A percentile compares a stretch with the other conserved stretches of the same genome.
Conservation (phyloP, 345 rosid species). For the Lagerstroemia speciosa region DNA sequence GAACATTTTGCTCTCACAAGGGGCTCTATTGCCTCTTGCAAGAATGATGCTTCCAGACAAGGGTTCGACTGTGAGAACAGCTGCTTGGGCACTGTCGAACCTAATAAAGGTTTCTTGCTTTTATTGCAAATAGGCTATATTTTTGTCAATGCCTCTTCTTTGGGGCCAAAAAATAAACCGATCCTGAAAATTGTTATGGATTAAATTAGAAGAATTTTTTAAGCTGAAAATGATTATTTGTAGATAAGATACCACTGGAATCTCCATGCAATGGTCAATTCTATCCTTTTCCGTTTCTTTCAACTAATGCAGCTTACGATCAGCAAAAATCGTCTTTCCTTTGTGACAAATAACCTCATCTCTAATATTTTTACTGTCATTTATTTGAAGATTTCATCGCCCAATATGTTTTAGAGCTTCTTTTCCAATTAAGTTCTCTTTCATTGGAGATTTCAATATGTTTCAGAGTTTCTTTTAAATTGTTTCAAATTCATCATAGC, state of each 20-base stretch:
- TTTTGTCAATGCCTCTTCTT: background rate
- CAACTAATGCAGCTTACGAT: background rate
- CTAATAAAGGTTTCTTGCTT: slow-evolving; percentile 64
- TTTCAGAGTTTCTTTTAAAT: background rate
- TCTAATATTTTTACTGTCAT: background rate
- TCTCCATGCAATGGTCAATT: background rate
- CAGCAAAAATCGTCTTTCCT: background rate
- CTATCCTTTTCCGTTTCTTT: background rate
- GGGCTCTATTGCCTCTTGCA: slow-evolving; percentile 82
- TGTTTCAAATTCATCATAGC: background rate
- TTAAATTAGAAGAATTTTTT: background rate
- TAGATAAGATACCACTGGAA: background rate
- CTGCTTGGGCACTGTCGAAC: slow-evolving; percentile 97
- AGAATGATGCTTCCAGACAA: slow-evolving; percentile 92
- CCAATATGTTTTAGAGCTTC: background rate
- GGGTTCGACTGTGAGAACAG: slow-evolving; percentile 90
- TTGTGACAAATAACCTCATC: background rate
- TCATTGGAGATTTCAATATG: background rate
- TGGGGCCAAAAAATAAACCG: background rate
- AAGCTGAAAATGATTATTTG: background rate
- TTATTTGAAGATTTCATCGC: background rate
- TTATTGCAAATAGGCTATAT: slow-evolving; percentile 3
- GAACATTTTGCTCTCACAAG: slow-evolving; percentile 78
- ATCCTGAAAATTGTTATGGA: background rate
- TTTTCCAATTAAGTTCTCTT: background rate